Evolutionary conservation across 2,329 filamentous ascomycete genomes (phyloP).

Genomic region (Daldinia sp.): DNA sequence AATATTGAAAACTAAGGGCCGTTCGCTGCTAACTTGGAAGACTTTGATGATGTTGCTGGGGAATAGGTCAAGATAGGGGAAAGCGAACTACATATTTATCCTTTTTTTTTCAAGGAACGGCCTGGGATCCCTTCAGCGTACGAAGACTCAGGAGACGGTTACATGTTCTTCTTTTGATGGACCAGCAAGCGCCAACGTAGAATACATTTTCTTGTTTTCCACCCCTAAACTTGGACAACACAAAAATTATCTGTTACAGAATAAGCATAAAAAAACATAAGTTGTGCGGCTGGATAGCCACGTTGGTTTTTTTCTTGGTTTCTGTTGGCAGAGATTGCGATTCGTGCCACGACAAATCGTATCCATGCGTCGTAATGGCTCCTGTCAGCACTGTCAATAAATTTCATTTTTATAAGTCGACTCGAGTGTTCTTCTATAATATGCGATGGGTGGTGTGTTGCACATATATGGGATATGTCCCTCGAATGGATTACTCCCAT

Average conservation of each 20-base stretch:
- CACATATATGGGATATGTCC: constrained; percentile 5
- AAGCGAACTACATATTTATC: constrained; percentile 9
- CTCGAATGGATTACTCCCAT: neutral
- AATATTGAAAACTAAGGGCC: neutral
- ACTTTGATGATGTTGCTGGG: neutral
- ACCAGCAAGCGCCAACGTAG: constrained; percentile 12
- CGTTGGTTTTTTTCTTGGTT: constrained; percentile 24
- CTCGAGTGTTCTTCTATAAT: constrained; percentile 23
- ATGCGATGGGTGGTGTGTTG: constrained; percentile 6
- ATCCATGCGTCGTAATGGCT: constrained; percentile 12
- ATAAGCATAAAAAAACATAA: constrained; percentile 8
- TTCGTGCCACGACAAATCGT: constrained; percentile 33
- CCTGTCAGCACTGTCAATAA: constrained; percentile 11
- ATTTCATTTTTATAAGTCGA: constrained; percentile 15
- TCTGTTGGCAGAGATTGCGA: constrained; percentile 13
- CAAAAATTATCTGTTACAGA: neutral
- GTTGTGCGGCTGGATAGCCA: constrained; percentile 19
- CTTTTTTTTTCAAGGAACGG: neutral
- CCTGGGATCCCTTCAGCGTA: neutral
- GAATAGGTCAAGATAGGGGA: neutral
- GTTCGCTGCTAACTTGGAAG: neutral
- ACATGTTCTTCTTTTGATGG: constrained; percentile 6
- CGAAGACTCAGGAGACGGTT: neutral
- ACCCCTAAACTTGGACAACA: constrained; percentile 3
- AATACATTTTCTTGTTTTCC: constrained; percentile 14